Evolutionary conservation across 2,329 filamentous ascomycete genomes (phyloP).

Genomic region (Talaromyces sp.): DNA sequence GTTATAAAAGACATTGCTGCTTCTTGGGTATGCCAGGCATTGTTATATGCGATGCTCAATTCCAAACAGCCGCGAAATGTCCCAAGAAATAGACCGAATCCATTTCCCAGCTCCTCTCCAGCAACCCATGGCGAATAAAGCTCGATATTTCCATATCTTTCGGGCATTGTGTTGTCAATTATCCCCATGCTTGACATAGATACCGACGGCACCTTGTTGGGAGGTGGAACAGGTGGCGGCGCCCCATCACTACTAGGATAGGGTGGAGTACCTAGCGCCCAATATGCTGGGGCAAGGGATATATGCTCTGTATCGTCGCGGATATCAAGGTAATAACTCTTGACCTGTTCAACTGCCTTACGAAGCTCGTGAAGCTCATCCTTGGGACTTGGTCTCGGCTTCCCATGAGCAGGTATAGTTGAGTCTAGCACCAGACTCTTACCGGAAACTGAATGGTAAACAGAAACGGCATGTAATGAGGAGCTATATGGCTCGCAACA

Average conservation of each 20-base stretch:
- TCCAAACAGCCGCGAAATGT: conserved; percentile 41
- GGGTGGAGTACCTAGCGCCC: conserved; percentile 20
- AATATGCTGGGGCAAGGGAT: conserved; percentile 22
- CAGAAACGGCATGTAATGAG: conserved; percentile 18
- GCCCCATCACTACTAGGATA: conserved; percentile 16
- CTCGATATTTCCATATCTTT: conserved; percentile 29
- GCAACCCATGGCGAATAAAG: conserved; percentile 48
- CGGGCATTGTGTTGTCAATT: conserved; percentile 39
- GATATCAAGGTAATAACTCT: conserved; percentile 22
- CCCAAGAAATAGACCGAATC: conserved; percentile 44
- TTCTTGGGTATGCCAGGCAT: conserved; percentile 44
- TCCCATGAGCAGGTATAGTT: conserved; percentile 10
- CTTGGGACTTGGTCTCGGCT: not conserved
- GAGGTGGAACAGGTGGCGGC: conserved; percentile 19
- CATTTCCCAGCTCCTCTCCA: conserved; percentile 49
- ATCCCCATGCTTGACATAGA: conserved; percentile 28
- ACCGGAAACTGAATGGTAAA: conserved; percentile 31
- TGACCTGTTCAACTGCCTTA: conserved; percentile 12
- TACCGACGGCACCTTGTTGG: conserved; percentile 22
- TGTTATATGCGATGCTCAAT: conserved; percentile 48
- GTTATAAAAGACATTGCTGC: conserved; percentile 22
- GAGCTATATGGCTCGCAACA: conserved; percentile 24
- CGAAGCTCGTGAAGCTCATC: conserved; percentile 13
- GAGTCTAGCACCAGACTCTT: conserved; percentile 22
- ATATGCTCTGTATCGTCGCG: conserved; percentile 25